These are phyloP conservation scores for Phialocephala sp. DNA, from an alignment of 2,329 filamentous ascomycete genomes.

Conservation along the genomic window DNA sequence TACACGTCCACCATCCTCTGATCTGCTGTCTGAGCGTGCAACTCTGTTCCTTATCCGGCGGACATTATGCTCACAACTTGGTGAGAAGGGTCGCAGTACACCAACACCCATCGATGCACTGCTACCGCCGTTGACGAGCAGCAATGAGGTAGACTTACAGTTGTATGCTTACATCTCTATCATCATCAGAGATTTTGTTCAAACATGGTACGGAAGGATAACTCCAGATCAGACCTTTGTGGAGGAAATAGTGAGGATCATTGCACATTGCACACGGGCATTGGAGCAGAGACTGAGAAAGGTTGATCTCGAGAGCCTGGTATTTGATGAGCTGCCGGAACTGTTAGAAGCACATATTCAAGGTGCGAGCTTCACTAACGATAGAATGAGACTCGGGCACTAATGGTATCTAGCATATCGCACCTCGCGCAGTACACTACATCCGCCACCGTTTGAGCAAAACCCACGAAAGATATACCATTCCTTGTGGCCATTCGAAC, in stretches of 20 bases:
- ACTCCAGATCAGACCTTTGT: constrained; percentile 89
- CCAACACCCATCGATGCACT: constrained; percentile 76
- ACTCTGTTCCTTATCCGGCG: constrained; percentile 82
- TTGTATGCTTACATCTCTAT: constrained; percentile 92
- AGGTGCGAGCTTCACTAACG: constrained; percentile 56
- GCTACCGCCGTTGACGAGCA: constrained; percentile 89
- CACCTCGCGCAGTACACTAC: constrained; percentile 63
- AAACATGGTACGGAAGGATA: constrained; percentile 92
- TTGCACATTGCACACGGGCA: constrained; percentile 88
- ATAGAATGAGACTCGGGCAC: background rate
- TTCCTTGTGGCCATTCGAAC: constrained; percentile 79
- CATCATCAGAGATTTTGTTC: constrained; percentile 86
- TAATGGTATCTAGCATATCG: constrained; percentile 67
- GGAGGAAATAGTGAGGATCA: constrained; percentile 84
- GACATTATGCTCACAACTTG: constrained; percentile 76
- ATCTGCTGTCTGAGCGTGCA: constrained; percentile 75
- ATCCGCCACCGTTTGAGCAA: constrained; percentile 63
- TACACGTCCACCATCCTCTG: constrained; percentile 46
- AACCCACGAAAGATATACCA: constrained; percentile 79
- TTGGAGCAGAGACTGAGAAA: constrained; percentile 84
- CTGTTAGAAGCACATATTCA: constrained; percentile 80
- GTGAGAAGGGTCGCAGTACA: constrained; percentile 59
- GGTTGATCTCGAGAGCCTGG: constrained; percentile 80
- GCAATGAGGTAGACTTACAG: constrained; percentile 91
- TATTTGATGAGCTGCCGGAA: constrained; percentile 87